These are phyloP conservation scores for Geranium incanum DNA, from an alignment of 441 rosid genomes.

Conservation along the genomic window DNA sequence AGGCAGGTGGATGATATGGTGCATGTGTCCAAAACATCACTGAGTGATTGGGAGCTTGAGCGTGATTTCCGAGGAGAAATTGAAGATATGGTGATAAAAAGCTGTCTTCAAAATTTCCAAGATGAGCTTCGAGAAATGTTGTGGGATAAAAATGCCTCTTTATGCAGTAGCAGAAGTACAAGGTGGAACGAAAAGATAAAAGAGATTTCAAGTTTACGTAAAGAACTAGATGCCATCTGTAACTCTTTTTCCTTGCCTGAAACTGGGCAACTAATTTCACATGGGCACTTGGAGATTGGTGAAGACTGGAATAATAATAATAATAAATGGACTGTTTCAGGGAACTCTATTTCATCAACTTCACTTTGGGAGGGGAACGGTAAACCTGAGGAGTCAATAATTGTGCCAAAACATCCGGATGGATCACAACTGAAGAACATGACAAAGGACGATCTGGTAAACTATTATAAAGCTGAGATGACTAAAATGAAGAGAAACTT, in stretches of 20 bases:
- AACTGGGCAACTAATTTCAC: constrained; percentile 38
- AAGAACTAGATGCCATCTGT: constrained; percentile 57
- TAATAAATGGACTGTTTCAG: constrained; percentile 48
- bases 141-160: constrained; percentile 36
- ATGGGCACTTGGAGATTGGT: constrained; percentile 45
- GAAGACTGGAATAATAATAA: constrained; percentile 32
- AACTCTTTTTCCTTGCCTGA: constrained; percentile 46
- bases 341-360: constrained; percentile 36
- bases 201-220: constrained; percentile 57
- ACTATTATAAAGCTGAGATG: constrained; percentile 61
- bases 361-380: constrained; percentile 53
- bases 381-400: constrained; percentile 48
- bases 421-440: constrained; percentile 36
- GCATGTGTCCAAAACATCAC: constrained; percentile 32
- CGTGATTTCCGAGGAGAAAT: constrained; percentile 41
- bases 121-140: constrained; percentile 51
- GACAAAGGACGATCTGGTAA: constrained; percentile 39
- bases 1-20: constrained; percentile 30
- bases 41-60: constrained; percentile 46
- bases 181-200: constrained; percentile 39
- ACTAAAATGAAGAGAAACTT: constrained; percentile 70
- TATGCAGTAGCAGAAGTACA: constrained; percentile 29
- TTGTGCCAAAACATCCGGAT: constrained; percentile 47
- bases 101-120: constrained; percentile 41
- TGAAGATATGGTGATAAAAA: constrained; percentile 41